Evolutionary conservation across 768 basidiomycete genomes (phyloP).

Genomic region (Mycena rebaudengoi): DNA sequence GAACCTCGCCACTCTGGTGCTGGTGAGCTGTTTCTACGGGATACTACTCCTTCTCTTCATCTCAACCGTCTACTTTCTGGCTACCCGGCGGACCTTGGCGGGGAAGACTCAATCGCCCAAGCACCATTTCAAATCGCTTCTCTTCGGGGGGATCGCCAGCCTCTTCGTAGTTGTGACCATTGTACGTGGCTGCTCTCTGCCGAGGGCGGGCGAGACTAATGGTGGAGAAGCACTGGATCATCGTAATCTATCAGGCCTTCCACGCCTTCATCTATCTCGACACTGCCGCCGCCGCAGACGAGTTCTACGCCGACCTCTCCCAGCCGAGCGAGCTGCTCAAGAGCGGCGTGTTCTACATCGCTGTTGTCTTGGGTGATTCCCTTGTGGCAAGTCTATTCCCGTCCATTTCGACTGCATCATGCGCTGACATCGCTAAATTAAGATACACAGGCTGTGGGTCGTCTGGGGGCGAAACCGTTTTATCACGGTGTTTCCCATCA

Average conservation of each 20-base stretch:
- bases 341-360: background rate
- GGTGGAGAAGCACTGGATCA: slow-evolving; percentile 20
- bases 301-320: slow-evolving; percentile 13
- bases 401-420: background rate
- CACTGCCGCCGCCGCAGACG: background rate
- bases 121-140: slow-evolving; percentile 4
- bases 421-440: background rate
- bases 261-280: slow-evolving; percentile 15
- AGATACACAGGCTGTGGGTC: slow-evolving; percentile 50
- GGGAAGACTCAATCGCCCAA: background rate
- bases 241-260: slow-evolving; percentile 14
- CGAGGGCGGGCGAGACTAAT: background rate
- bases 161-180: slow-evolving; percentile 4
- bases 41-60: slow-evolving; percentile 16
- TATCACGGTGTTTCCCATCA: slow-evolving; percentile 12
- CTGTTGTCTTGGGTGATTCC: background rate
- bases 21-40: slow-evolving; percentile 23
- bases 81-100: slow-evolving; percentile 2
- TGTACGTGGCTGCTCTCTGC: background rate
- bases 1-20: slow-evolving; percentile 17
- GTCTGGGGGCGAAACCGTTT: slow-evolving; percentile 6
- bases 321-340: slow-evolving; percentile 2
- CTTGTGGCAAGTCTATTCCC: background rate
- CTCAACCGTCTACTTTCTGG: slow-evolving; percentile 6
- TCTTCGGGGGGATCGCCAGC: background rate